Conservation (phyloP, 139 green algal genomes). For the Chlorella sp. region DNA sequence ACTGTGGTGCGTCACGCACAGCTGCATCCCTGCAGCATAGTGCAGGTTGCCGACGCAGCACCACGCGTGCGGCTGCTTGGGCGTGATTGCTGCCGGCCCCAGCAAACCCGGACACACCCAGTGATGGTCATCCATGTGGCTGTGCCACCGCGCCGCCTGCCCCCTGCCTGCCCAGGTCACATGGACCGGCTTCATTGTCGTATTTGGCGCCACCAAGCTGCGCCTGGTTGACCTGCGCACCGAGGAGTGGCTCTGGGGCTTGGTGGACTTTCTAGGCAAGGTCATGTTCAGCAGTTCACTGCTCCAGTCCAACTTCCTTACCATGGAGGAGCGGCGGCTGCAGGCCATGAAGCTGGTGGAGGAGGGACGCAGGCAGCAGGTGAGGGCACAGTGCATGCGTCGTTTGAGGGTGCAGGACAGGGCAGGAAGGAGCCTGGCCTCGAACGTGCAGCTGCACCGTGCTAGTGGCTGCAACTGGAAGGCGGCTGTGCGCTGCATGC, state of each 20-base stretch:
- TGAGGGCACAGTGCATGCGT: not conserved
- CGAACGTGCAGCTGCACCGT: not conserved
- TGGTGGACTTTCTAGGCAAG: constrained; percentile 27
- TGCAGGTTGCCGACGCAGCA: too few relatives aligned
- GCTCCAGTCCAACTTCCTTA: constrained; percentile 41
- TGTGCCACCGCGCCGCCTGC: too few relatives aligned
- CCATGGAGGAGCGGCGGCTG: constrained; percentile 38
- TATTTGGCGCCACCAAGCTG: not conserved
- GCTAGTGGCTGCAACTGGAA: not conserved
- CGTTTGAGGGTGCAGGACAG: too few relatives aligned
- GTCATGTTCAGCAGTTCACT: constrained; percentile 39
- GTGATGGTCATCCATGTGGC: too few relatives aligned
- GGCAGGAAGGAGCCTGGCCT: too few relatives aligned
- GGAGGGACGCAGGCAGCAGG: constrained; percentile 24
- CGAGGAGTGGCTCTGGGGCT: constrained; percentile 18
- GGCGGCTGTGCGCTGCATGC: not conserved
- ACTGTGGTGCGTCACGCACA: too few relatives aligned
- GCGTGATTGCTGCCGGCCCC: too few relatives aligned
- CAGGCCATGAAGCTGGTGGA: constrained; percentile 40
- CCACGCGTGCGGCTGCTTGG: too few relatives aligned
- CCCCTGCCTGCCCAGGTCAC: too few relatives aligned
- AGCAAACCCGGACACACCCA: too few relatives aligned
- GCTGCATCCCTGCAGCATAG: too few relatives aligned
- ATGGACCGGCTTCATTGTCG: not conserved
- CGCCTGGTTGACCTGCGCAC: not conserved